A percentile compares a stretch with the other conserved stretches of the same genome.
Evolutionary conservation across 1,139 yeast genomes (phyloP).

Genomic region (Diutina scorzettiae): DNA sequence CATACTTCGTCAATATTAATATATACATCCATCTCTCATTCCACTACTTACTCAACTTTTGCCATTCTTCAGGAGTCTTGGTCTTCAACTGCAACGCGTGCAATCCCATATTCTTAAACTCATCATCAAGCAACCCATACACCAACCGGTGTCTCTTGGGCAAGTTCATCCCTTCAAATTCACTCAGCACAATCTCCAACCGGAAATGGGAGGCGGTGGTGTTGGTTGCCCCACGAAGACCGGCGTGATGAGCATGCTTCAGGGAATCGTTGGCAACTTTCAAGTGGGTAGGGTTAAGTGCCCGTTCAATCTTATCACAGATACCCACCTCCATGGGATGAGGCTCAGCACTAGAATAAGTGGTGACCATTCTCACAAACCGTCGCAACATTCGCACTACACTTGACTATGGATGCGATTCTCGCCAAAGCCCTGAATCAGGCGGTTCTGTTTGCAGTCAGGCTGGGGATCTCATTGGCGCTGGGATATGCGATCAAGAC

Average conservation of each 20-base stretch:
- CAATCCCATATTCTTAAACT: slow-evolving; percentile 56
- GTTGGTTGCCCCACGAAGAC: slow-evolving; percentile 64
- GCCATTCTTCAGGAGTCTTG: slow-evolving; percentile 57
- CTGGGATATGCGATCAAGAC: slow-evolving; percentile 66
- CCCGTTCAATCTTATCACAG: slow-evolving; percentile 28
- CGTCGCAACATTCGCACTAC: background rate
- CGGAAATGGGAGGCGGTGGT: slow-evolving; percentile 78
- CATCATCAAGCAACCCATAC: slow-evolving; percentile 59
- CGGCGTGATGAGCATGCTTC: slow-evolving; percentile 83
- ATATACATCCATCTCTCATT: too few species aligned
- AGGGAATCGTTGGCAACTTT: slow-evolving; percentile 70
- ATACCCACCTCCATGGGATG: slow-evolving; percentile 48
- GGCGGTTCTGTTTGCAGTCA: slow-evolving; percentile 68
- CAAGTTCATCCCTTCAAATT: slow-evolving; percentile 52
- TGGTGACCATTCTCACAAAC: slow-evolving; percentile 2
- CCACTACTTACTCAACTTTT: slow-evolving; percentile 12
- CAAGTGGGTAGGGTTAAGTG: slow-evolving; percentile 40
- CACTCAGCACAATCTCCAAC: slow-evolving; percentile 57
- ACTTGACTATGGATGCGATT: slow-evolving; percentile 15
- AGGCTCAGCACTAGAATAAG: slow-evolving; percentile 8
- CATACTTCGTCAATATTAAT: too few species aligned
- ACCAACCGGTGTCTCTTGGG: slow-evolving; percentile 75
- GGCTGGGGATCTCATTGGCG: slow-evolving; percentile 68
- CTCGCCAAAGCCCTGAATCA: slow-evolving; percentile 56
- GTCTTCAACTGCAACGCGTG: slow-evolving; percentile 87